Evolutionary conservation across 805 yeast species (phyloP), one percentile per base, ranked within the genome.

Genomic region (Lachancea mirantina): DNA sequence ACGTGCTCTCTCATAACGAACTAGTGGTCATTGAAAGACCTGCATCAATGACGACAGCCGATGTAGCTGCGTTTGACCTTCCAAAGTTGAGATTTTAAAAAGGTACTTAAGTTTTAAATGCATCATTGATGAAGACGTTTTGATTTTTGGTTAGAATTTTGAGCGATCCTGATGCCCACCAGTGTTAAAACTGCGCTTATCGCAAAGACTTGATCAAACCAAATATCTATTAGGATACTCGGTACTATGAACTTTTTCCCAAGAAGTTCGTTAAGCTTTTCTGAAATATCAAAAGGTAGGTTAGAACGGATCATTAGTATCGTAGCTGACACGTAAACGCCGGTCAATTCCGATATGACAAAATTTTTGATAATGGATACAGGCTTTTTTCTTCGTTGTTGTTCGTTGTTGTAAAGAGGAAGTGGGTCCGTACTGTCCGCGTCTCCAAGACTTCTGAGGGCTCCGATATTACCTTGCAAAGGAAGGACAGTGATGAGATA

Each of bases 11-110:
- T 2, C 55, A 51, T 13, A 59, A 67, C 11, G 88, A 79, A 43
- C 55, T 88, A 31, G 66, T 83, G 3, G 73, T 88, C 18, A 72
- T 85, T 23, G 96, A 88, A 55, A 70, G 87, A 55, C 89, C 92
- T 4, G 61, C 71, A 32, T 70, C 68, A 46, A 68, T 76, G 27
- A 60, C 72, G 37, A 68, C 76, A 18, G 57, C 70, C 11, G 37
- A 47, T 34, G 64, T 76, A 14, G 74, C 82, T 26, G 87, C 89
- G 32, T 82, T 79, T 58, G 70, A 74, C 41, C 57, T 74, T 41
- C 70, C 76, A 36, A 75, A 74, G 51, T 62, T 75, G 37, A 65
- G 62, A 43, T 60, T 74, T 36, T 72, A 58, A 41, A n/a, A n/a
- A n/a, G n/a, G n/a, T n/a, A n/a, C n/a, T n/a, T n/a, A n/a, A n/a